phyloP scores from a whole-genome alignment of 768 basidiomycete genomes.

The Russula griseocarnosa region DNA sequence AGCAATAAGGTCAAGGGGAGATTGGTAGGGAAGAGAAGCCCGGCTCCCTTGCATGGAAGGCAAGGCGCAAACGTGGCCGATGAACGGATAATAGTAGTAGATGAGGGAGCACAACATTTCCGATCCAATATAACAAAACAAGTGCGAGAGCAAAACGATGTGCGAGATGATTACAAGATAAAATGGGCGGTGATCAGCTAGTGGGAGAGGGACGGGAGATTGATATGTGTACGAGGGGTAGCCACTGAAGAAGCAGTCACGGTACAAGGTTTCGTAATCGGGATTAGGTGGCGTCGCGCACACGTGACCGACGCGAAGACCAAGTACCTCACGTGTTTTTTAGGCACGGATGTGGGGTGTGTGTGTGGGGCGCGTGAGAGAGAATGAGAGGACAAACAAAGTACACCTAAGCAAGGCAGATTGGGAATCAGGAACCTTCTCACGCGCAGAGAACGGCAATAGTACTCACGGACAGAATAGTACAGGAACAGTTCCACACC shows the following conservation, averaged over 20 bases:
- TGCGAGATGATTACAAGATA: conserved; percentile 11
- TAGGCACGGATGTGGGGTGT: conserved; percentile 1
- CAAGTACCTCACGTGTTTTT: conserved; percentile 8
- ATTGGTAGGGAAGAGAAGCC: neutral
- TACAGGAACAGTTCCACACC: conserved; percentile 1
- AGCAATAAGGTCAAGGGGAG: conserved; percentile 10
- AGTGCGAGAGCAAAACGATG: conserved; percentile 25
- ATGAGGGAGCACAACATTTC: conserved; percentile 11
- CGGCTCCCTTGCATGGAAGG: neutral
- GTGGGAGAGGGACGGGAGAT: neutral
- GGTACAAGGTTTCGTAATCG: neutral
- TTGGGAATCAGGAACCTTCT: neutral
- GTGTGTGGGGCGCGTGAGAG: neutral
- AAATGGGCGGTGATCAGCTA: neutral
- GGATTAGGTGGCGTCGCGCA: conserved; percentile 4
- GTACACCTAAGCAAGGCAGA: conserved; percentile 9
- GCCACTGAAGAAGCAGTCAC: neutral
- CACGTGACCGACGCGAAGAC: conserved; percentile 21
- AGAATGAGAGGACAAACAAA: neutral
- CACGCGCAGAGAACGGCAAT: neutral
- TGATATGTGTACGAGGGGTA: neutral
- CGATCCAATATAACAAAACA: conserved; percentile 23
- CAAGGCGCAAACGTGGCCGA: conserved; percentile 5
- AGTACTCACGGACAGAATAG: conserved; percentile 11
- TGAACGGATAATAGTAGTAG: neutral